A percentile compares a stretch with the other conserved stretches of the same genome.
These are phyloP conservation scores for Allantophomopsis lycopodina DNA, from an alignment of 2,329 filamentous ascomycete genomes.

Conservation along the genomic window DNA sequence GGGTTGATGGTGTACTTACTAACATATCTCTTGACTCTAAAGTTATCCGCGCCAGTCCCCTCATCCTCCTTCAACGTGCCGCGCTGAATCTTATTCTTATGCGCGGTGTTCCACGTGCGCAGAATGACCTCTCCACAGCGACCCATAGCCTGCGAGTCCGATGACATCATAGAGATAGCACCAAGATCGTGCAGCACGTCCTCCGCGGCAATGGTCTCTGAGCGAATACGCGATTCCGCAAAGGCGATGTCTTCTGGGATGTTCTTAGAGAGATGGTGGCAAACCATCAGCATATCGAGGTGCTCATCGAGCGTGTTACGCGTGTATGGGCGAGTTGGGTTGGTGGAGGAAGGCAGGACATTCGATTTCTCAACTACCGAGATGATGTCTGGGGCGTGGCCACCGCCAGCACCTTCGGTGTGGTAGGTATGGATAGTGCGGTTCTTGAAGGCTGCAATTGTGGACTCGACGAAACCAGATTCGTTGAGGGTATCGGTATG, in stretches of 20 bases:
- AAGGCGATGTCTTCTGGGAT: conserved; percentile 95
- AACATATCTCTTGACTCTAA: conserved; percentile 81
- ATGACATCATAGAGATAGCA: conserved; percentile 95
- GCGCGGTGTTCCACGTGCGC: conserved; percentile 91
- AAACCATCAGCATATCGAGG: conserved; percentile 97
- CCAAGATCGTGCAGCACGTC: conserved; percentile 91
- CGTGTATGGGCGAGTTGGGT: conserved; percentile 84
- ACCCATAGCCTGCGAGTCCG: conserved; percentile 93
- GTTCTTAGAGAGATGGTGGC: conserved; percentile 83
- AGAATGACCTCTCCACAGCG: conserved; percentile 88
- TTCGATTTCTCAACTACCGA: conserved; percentile 79
- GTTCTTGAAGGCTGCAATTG: conserved; percentile 70
- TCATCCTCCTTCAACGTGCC: conserved; percentile 66
- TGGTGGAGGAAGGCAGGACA: conserved; percentile 82
- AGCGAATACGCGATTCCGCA: conserved; percentile 84
- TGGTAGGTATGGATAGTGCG: conserved; percentile 94
- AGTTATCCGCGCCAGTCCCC: conserved; percentile 73
- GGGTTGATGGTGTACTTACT: conserved; percentile 97
- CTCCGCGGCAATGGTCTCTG: conserved; percentile 92
- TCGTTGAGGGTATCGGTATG: conserved; percentile 96
- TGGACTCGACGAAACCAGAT: conserved; percentile 91
- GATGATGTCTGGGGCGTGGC: conserved; percentile 94
- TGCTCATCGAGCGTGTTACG: conserved; percentile 91
- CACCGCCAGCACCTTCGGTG: conserved; percentile 88
- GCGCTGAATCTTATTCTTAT: conserved; percentile 88